Base-by-base conservation (phyloP, 352 stramenopile species). In the Phytophthora ramorum region DNA sequence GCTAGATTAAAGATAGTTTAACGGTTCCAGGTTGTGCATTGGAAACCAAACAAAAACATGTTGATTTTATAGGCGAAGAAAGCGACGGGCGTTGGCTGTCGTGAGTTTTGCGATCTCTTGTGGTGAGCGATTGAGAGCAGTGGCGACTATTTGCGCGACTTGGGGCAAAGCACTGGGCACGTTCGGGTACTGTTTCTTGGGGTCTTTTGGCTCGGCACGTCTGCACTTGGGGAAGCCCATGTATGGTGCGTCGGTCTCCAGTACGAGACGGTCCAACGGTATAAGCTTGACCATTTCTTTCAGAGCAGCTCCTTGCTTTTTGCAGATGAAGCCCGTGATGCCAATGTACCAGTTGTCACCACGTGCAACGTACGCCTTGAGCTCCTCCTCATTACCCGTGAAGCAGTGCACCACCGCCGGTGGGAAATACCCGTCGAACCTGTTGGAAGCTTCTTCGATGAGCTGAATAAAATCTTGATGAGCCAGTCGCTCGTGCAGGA, bases 181-280 rank as follows among this genome's bases (percentile, higher is more conserved):
- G 40, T 95, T 95, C 24, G 87, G 87, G 55, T 85, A 92, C 74
- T 93, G 83, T 59, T 86, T 82, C 55, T 93, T 93, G 4, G 10
- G 17, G 26, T 83, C 58, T 22, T 32, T 67, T 0, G 30, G 1
- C 46, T 91, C 82, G 26, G 60, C 60, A 28, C 54, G 46, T 22
- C 85, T 79, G 43, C 85, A 93, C 32, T 83, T 83, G 0, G 90
- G 81, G 30, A 93, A 92, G 12, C 84, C 82, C 92, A 98, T 97
- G 69, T 96, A 98, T 24, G 93, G 93, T 48, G 92, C 90, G 70
- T 98, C 92, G 6, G 93, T 98, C 76, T 98, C 93, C 44, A 98
- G 77, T 43, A 98, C 82, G 6, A 98, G 78, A 34, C 81, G 76
- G 55, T 97, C 62, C 12, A 97, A 56, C 7, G 91, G 88, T 30